Evolutionary conservation across 306 rosid species (phyloP), one percentile per base, ranked within the genome.

Genomic region (Cicer cuneatum): DNA sequence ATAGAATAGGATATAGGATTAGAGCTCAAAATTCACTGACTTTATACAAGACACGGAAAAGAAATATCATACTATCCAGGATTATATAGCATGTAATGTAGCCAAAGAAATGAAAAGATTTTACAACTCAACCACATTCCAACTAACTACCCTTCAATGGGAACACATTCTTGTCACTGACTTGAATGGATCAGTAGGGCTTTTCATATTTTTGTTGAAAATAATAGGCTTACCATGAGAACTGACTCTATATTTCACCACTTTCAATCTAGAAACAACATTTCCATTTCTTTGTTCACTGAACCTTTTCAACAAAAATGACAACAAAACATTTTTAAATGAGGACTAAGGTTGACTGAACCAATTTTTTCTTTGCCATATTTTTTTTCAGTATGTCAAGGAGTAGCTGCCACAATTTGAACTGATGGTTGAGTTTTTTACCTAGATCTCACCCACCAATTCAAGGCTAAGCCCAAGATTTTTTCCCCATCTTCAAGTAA

Each of bases 21-120:
- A 74, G 29, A 74, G 69, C 49, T 69, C 52, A 68, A 74, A 48
- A 13, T 0, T 57, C 10, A 8, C 7, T 49, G 43, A 6, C 4
- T 73, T 46, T 21, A 37, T 57, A 57, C 29, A 49, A 9, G 52
- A 29, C 16, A 39, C 1, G 7, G 69, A 46, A 38, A 48, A 63
- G 35, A 56, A 46, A 79, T 15, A 18, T 6, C 72, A 64, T 19
- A 15, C 2, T 21, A 41, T 58, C 79, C 63, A 66, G 74, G 57
- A 47, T 73, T 73, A 37, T 38, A n/a, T 61, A 46, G 53, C 46
- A 37, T 24, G 49, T 35, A 45, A 42, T 10, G 13, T 45, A 33
- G 52, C 11, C 77, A 4, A 47, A 33, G 61, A 38, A 64, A 51
- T 37, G 15, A 51, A 45, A 47, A 33, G 42, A 7, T 39, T 15